Base-by-base conservation (phyloP, 2,329 filamentous ascomycete species). In the Lachnellula occidentalis region DNA sequence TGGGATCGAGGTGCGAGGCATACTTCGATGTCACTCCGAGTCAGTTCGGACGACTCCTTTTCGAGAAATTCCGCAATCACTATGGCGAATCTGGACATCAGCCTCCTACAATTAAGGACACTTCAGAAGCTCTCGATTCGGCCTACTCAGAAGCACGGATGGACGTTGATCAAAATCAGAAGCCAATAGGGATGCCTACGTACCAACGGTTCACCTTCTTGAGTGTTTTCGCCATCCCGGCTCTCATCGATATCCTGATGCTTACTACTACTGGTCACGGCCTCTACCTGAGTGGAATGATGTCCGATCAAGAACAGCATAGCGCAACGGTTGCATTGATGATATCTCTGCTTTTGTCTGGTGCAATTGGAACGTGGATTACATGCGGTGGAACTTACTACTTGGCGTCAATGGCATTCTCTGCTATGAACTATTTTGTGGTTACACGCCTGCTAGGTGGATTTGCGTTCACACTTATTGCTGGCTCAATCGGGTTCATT, bases 351-450 rank as follows among this genome's bases (percentile, higher is more conserved):
- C 68, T 85, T 12, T 70, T 85, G 22, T 82, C 80, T 7, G 81
- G 81, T 41, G 82, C 78, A 5, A 78, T 84, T 46, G 81, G 81
- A 22, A 82, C 81, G 6, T 85, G 80, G 81, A 82, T 85, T 41
- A 80, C 80, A 6, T 81, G 79, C 53, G 80, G 80, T 27, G 82
- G 82, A 2, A 80, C 79, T 34, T 86, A 83, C 66, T 86, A 85
- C 59, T 74, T 85, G 37, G 73, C 76, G 41, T 78, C 75, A 0
- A 78, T 79, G 76, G 77, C 78, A 2, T 80, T 80, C 58, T 59
- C 57, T 9, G 73, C 70, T 47, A 73, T 74, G 71, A 70, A 73
- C 34, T 70, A 71, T 56, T 74, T 74, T 54, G 70, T 74, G 19
- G 65, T 73, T 1, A 70, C 73, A 53, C 63, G 72, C 12, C 65